Conservation (phyloP, 352 stramenopile species). For the Plasmopara halstedii region DNA sequence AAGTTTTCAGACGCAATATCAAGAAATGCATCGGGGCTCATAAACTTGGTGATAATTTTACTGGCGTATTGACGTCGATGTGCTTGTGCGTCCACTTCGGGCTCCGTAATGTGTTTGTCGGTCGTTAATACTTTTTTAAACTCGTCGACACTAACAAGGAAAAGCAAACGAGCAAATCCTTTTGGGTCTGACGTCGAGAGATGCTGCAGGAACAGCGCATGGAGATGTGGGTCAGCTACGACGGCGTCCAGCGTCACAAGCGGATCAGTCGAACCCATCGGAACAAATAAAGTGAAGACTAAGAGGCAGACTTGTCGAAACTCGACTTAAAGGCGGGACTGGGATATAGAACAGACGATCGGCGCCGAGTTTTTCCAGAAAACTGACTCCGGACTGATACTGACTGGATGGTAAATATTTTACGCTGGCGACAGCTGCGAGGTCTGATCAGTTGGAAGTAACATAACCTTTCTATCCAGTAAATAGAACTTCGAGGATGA, state of each 20-base stretch:
- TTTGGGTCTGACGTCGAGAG: conserved; percentile 58
- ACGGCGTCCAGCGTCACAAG: conserved; percentile 60
- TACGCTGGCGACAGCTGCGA: not conserved
- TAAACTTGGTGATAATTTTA: conserved; percentile 85
- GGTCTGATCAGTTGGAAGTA: too few species aligned
- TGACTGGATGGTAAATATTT: not conserved
- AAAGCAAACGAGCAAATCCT: conserved; percentile 68
- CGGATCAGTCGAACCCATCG: not conserved
- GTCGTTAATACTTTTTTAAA: conserved; percentile 70
- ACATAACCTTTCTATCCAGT: too few species aligned
- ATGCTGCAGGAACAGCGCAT: conserved; percentile 77
- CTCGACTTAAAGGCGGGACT: conserved; percentile 1
- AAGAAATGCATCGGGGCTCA: conserved; percentile 73
- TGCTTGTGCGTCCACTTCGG: conserved; percentile 18
- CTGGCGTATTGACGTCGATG: conserved; percentile 63
- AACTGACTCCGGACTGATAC: conserved; percentile 5
- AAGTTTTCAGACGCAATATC: conserved; percentile 75
- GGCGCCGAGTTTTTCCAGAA: conserved; percentile 2
- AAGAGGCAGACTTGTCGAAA: conserved; percentile 17
- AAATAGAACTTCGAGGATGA: too few species aligned
- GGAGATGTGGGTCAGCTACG: conserved; percentile 65
- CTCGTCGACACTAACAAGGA: conserved; percentile 83
- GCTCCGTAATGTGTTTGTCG: conserved; percentile 7
- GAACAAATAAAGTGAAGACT: not conserved
- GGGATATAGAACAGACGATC: conserved; percentile 11